A percentile compares a stretch with the other conserved stretches of the same genome.
phyloP scores from a whole-genome alignment of 2,329 filamentous ascomycete genomes.

The Ilyonectria sp. region DNA sequence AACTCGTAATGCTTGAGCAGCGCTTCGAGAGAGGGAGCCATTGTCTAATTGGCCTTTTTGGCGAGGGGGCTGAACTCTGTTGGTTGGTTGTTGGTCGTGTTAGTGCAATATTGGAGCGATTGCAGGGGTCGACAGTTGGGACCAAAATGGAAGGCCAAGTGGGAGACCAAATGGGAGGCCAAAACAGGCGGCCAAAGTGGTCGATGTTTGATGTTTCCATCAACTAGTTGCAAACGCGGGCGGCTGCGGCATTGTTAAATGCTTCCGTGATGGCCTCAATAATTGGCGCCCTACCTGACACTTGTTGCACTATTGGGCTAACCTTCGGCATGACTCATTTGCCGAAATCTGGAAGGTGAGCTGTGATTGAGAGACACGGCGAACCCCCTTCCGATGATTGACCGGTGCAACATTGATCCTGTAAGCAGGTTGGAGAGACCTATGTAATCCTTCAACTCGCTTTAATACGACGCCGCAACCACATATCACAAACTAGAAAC shows the following conservation, averaged over 20 bases:
- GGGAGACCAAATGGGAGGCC: not conserved
- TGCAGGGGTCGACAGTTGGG: not conserved
- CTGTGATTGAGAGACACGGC: not conserved
- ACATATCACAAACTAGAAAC: not conserved
- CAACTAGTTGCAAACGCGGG: not conserved
- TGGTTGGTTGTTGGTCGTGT: conserved; percentile 18
- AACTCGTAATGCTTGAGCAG: conserved; percentile 48
- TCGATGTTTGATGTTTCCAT: not conserved
- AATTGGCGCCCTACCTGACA: too few species aligned
- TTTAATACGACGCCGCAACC: not conserved
- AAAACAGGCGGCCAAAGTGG: not conserved
- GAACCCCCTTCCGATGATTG: not conserved
- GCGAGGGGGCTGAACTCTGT: not conserved
- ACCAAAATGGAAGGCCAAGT: not conserved
- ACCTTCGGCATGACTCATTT: conserved; percentile 57
- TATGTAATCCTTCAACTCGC: not conserved
- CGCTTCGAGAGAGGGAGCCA: conserved; percentile 43
- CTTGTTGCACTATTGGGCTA: not conserved
- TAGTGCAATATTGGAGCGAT: not conserved
- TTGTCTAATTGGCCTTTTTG: conserved; percentile 25
- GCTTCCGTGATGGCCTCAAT: not conserved
- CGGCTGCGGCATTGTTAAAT: not conserved
- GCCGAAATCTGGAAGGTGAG: conserved; percentile 46
- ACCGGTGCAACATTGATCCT: not conserved
- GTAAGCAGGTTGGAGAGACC: too few species aligned